Evolutionary conservation across 2,329 filamentous ascomycete genomes (phyloP).

Genomic region (Fusarium mundagurra): DNA sequence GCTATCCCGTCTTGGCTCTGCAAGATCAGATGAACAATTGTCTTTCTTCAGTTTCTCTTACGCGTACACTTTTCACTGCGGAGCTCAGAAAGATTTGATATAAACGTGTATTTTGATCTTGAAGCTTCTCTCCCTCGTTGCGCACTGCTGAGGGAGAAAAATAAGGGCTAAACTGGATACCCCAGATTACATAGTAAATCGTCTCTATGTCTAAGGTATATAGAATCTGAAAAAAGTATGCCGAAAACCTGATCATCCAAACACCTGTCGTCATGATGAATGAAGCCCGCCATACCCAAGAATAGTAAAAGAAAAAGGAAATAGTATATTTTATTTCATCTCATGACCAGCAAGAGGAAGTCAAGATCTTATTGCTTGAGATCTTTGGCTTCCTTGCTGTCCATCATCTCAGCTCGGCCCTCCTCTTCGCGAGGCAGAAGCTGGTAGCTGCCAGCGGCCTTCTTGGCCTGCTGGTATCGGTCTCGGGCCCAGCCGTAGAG

Average conservation of each 20-base stretch:
- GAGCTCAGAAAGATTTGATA: background rate
- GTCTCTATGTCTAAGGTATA: constrained; percentile 33
- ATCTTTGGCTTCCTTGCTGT: constrained; percentile 33
- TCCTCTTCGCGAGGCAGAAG: constrained; percentile 37
- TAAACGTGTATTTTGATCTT: constrained; percentile 1
- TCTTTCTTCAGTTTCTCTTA: background rate
- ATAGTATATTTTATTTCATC: constrained; percentile 7
- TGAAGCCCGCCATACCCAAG: constrained; percentile 25
- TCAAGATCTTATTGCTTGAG: constrained; percentile 6
- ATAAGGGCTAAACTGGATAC: constrained; percentile 11
- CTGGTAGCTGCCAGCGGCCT: constrained; percentile 39
- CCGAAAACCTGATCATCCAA: constrained; percentile 19
- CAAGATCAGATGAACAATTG: background rate
- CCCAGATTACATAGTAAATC: constrained; percentile 30
- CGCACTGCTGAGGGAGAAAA: constrained; percentile 26
- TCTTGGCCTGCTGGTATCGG: constrained; percentile 40
- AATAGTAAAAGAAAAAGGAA: constrained; percentile 19
- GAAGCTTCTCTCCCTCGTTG: constrained; percentile 19
- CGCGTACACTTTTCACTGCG: background rate
- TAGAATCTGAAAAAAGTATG: constrained; percentile 21
- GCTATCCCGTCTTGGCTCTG: background rate
- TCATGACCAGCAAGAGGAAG: background rate
- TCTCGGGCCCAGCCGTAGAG: constrained; percentile 42
- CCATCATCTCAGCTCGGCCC: constrained; percentile 18
- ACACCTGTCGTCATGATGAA: constrained; percentile 31